phyloP scores from a whole-genome alignment of 495 filamentous ascomycete genomes.

The Aspergillus cavernicola region DNA sequence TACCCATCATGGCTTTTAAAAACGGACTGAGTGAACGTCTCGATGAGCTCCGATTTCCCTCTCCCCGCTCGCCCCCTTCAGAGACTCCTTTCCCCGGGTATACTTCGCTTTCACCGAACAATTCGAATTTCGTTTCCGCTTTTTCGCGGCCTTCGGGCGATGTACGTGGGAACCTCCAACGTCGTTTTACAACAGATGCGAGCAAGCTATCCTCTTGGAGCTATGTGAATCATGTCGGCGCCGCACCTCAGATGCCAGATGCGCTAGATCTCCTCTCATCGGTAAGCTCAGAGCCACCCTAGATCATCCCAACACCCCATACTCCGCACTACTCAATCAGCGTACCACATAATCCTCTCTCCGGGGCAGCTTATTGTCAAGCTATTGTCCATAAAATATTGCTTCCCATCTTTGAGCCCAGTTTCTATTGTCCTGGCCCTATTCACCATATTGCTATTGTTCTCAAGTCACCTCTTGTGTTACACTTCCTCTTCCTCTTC shows the following conservation, averaged over 20 bases:
- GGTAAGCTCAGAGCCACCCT: slow-evolving; percentile 33
- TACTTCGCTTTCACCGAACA: slow-evolving; percentile 64
- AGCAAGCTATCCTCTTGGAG: slow-evolving; percentile 80
- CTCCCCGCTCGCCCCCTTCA: slow-evolving; percentile 66
- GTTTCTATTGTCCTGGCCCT: slow-evolving; percentile 6
- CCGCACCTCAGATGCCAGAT: slow-evolving; percentile 49
- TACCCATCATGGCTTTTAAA: slow-evolving; percentile 60
- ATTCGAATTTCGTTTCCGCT: slow-evolving; percentile 52
- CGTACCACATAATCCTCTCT: neutral
- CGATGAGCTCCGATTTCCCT: slow-evolving; percentile 75
- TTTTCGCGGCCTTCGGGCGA: slow-evolving; percentile 56
- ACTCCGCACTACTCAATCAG: neutral
- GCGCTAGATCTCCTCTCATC: slow-evolving; percentile 54
- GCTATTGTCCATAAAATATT: neutral
- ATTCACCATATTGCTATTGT: neutral
- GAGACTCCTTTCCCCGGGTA: slow-evolving; percentile 69
- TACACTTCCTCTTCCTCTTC: neutral
- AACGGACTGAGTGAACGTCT: slow-evolving; percentile 61
- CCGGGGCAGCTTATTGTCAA: neutral
- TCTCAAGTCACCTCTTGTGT: neutral
- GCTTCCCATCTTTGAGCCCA: neutral
- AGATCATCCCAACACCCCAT: slow-evolving; percentile 1
- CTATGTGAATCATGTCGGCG: slow-evolving; percentile 55
- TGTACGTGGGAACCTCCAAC: slow-evolving; percentile 69
- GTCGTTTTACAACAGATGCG: slow-evolving; percentile 91